Evolutionary conservation across 495 filamentous ascomycete species (phyloP), one percentile per base, ranked within the genome.

Genomic region (Penicillium arizonense): DNA sequence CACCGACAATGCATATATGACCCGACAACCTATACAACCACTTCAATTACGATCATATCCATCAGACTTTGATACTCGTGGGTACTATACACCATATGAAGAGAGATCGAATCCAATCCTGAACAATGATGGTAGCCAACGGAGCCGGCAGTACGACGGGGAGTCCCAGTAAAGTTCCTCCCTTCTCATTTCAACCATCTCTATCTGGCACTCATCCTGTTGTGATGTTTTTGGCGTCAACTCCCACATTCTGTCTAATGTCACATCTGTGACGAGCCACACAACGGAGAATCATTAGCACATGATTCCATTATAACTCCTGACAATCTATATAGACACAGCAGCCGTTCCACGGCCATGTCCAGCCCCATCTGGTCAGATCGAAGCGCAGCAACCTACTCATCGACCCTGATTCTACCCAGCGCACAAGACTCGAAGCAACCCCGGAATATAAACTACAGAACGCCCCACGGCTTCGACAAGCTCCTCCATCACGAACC

Each of bases 401-500:
- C 59, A 23, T 35, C 56, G 46, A 61, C 45, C 35, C 42, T 55
- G 12, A 37, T 51, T 12, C 39, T 53, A 51, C 12, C 48, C 21
- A 47, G 8, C 52, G 39, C 5, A 33, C 41, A 54, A 56, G 53
- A 63, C 30, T 44, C 52, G 28, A 49, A 37, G 16, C 12, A 36
- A 40, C 57, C 61, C 24, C 58, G 70, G 28, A 63, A 58, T 30
- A 42, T 52, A 18, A 53, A 49, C 34, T 61, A 65, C 42, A 63
- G 72, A 36, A 67, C 73, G 55, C 71, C 72, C 14, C 65, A 63
- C 13, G 72, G 74, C 33, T 72, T 77, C 44, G 74, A 75, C 47
- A 72, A 66, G 23, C 56, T 77, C 26, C 66, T 77, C 33, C 67
- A 76, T 43, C 73, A 70, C 32, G 53, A 61, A n/a, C 61, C 66